Evolutionary conservation across 441 rosid species (phyloP).

Genomic region (Erysimum pusillum): DNA sequence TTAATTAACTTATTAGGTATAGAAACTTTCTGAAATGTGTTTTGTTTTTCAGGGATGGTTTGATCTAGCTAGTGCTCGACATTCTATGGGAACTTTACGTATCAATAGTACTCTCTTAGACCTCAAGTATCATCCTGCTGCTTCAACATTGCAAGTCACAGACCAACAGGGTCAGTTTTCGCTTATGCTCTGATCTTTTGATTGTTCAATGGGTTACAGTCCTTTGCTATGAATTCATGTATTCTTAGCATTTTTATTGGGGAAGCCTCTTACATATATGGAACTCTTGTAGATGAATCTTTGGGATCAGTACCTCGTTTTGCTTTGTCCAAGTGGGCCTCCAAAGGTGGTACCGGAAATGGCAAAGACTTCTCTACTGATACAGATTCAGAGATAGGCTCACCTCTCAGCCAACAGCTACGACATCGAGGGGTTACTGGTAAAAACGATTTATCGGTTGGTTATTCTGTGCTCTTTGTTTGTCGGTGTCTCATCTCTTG

Average conservation of each 20-base stretch:
- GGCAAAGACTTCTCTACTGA: constrained; percentile 48
- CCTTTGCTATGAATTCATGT: not conserved
- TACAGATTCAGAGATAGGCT: constrained; percentile 46
- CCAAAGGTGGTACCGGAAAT: constrained; percentile 46
- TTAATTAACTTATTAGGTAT: constrained; percentile 6
- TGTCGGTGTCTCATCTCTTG: constrained; percentile 29
- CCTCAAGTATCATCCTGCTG: constrained; percentile 77
- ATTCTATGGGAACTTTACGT: constrained; percentile 91
- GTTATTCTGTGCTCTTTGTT: constrained; percentile 6
- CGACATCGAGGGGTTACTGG: constrained; percentile 59
- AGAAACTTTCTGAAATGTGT: constrained; percentile 9
- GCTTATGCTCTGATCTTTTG: not conserved
- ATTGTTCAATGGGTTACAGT: not conserved
- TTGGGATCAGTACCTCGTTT: constrained; percentile 59
- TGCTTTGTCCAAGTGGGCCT: constrained; percentile 78
- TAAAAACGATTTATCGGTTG: constrained; percentile 20
- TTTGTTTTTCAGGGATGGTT: constrained; percentile 78
- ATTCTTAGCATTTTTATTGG: not conserved
- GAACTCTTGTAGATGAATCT: constrained; percentile 54
- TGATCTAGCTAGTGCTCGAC: constrained; percentile 88
- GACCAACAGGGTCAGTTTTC: constrained; percentile 50
- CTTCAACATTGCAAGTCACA: constrained; percentile 66
- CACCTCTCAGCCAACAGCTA: constrained; percentile 53
- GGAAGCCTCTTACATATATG: constrained; percentile 12
- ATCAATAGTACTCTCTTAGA: constrained; percentile 77